These are phyloP conservation scores for Pistacia atlantica DNA, from an alignment of 345 rosid species.

Conservation along the genomic window DNA sequence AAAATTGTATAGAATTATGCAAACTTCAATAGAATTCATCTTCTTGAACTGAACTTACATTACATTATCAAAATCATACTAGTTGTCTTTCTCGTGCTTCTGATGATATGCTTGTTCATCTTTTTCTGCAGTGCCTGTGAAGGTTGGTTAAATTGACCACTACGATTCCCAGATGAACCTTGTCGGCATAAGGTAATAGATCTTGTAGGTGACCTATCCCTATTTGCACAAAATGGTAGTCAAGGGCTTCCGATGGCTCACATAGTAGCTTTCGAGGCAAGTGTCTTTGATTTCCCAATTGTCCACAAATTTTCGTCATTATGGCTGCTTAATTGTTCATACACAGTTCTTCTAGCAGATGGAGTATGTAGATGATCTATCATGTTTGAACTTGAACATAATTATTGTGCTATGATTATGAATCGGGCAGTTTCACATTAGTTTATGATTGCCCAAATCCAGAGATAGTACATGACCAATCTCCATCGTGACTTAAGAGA, in stretches of 20 bases:
- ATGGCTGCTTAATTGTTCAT: not conserved
- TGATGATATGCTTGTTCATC: not conserved
- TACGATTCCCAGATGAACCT: constrained; percentile 70
- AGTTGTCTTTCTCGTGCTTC: not conserved
- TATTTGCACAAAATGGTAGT: constrained; percentile 62
- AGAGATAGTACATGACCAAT: not conserved
- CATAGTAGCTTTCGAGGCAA: constrained; percentile 71
- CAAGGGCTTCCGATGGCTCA: constrained; percentile 89
- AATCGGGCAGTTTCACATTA: not conserved
- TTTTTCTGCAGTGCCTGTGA: constrained; percentile 48
- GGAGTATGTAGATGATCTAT: not conserved
- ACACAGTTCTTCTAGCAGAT: not conserved
- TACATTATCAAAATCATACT: too few species aligned
- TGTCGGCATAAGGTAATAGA: constrained; percentile 91
- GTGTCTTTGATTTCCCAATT: not conserved
- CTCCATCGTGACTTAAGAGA: not conserved
- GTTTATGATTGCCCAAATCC: not conserved
- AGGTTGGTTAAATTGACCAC: constrained; percentile 93
- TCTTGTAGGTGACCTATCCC: constrained; percentile 84
- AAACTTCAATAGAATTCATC: too few species aligned
- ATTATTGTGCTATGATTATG: not conserved
- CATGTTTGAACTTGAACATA: not conserved
- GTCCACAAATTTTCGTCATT: not conserved
- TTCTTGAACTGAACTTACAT: too few species aligned
- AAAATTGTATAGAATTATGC: not conserved